Conservation (phyloP, 148 eudicot genomes). For the Arctostaphylos glauca region DNA sequence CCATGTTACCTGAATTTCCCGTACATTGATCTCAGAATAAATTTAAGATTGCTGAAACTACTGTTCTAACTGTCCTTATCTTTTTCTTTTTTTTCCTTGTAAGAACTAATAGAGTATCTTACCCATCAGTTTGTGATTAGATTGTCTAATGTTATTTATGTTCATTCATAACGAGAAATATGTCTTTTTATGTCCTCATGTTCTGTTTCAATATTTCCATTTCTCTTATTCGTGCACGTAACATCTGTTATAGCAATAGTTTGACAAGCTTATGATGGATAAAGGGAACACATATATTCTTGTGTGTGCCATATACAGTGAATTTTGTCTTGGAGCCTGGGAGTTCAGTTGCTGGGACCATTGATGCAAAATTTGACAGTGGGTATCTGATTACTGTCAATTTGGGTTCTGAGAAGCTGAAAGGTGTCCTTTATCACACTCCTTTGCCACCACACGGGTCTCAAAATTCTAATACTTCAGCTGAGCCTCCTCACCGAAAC, state of each 20-base stretch:
- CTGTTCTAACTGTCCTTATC: background rate
- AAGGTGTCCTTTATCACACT: conserved; percentile 74
- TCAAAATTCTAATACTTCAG: conserved; percentile 31
- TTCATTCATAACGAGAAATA: background rate
- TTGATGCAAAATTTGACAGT: conserved; percentile 67
- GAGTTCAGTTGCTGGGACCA: conserved; percentile 53
- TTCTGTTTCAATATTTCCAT: conserved; percentile 3
- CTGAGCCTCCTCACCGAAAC: conserved; percentile 28
- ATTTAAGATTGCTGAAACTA: background rate
- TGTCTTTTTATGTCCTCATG: background rate
- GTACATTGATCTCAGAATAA: background rate
- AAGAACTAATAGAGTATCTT: background rate
- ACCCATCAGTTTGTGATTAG: background rate
- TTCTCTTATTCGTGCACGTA: conserved; percentile 8
- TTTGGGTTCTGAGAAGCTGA: conserved; percentile 60
- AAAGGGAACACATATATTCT: background rate
- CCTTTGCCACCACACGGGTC: conserved; percentile 28
- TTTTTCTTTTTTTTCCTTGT: background rate
- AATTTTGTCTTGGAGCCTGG: conserved; percentile 45
- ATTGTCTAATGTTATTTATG: background rate
- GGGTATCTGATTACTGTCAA: conserved; percentile 70
- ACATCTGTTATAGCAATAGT: background rate
- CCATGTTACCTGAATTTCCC: background rate
- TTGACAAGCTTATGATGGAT: background rate
- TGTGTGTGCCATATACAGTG: conserved; percentile 41